Percentiles rank a stretch among this genome's conserved stretches.
phyloP scores from a whole-genome alignment of 164 flowering plant species.

The Stephania yunnanensis region DNA sequence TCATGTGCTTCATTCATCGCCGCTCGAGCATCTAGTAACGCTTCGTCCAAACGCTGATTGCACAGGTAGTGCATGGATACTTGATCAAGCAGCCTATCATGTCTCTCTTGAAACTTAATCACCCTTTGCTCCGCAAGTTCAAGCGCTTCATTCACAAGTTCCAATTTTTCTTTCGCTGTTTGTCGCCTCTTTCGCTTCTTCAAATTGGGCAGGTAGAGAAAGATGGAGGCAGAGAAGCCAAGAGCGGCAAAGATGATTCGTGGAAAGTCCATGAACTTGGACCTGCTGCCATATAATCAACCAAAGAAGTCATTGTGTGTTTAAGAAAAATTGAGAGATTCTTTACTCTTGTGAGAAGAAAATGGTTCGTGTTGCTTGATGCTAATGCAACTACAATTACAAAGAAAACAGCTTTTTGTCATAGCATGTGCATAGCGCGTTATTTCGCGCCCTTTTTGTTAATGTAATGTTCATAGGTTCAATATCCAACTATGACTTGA shows the following conservation, averaged over 20 bases:
- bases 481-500: too few relatives aligned
- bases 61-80: constrained; percentile 35
- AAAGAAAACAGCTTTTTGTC: background rate
- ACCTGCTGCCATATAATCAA: background rate
- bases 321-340: background rate
- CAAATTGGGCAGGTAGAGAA: constrained; percentile 24
- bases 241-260: constrained; percentile 21
- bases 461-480: background rate
- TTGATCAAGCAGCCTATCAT: constrained; percentile 42
- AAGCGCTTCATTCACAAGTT: constrained; percentile 33
- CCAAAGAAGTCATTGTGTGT: background rate
- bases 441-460: background rate
- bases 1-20: constrained; percentile 47
- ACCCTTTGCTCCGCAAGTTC: constrained; percentile 34
- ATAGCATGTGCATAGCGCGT: background rate
- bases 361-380: constrained; percentile 12
- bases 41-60: constrained; percentile 31
- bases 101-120: constrained; percentile 37
- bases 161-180: constrained; percentile 28
- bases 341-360: constrained; percentile 17
- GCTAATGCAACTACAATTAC: background rate
- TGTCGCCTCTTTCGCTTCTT: constrained; percentile 24
- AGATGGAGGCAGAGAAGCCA: constrained; percentile 39
- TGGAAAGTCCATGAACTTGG: constrained; percentile 25
- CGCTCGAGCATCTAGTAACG: constrained; percentile 32